phyloP scores from a whole-genome alignment of 805 yeast genomes.

The Candida yuanshanica region DNA sequence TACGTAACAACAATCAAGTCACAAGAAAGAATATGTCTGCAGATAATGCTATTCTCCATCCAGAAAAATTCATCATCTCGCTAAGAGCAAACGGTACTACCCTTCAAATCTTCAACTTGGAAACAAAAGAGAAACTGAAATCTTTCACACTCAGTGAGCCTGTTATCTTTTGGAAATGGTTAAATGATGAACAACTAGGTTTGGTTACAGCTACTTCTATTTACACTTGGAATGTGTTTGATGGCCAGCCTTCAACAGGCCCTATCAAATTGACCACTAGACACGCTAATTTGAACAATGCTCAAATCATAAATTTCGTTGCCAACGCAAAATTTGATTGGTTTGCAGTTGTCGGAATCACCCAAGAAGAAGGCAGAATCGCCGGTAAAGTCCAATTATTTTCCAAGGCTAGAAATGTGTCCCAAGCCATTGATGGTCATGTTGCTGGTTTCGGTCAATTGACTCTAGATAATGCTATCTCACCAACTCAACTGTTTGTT shows the following conservation, averaged over 20 bases:
- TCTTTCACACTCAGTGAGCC: slow-evolving; percentile 83
- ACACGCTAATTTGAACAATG: slow-evolving; percentile 69
- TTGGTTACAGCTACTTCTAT: slow-evolving; percentile 74
- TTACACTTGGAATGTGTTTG: slow-evolving; percentile 79
- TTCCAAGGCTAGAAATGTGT: slow-evolving; percentile 82
- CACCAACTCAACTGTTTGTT: slow-evolving; percentile 76
- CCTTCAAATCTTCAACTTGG: slow-evolving; percentile 87
- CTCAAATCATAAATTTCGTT: slow-evolving; percentile 88
- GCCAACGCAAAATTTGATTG: slow-evolving; percentile 78
- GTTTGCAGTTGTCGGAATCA: slow-evolving; percentile 94
- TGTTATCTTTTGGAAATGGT: slow-evolving; percentile 95
- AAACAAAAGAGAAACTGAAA: slow-evolving; percentile 82
- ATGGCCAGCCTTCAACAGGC: slow-evolving; percentile 68
- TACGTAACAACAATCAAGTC: slow-evolving; percentile 70
- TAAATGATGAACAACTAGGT: slow-evolving; percentile 66
- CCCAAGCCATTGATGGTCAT: slow-evolving; percentile 97
- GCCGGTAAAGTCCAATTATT: slow-evolving; percentile 95
- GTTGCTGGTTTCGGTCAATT: slow-evolving; percentile 85
- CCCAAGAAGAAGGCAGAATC: slow-evolving; percentile 88
- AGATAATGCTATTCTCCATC: slow-evolving; percentile 96
- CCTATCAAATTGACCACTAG: slow-evolving; percentile 80
- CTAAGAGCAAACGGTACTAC: slow-evolving; percentile 96
- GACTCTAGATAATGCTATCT: slow-evolving; percentile 63
- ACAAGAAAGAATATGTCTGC: slow-evolving; percentile 94
- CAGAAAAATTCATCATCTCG: slow-evolving; percentile 80